Evolutionary conservation across 139 green algal genomes (phyloP).

Genomic region (Edaphochlamys debaryana): DNA sequence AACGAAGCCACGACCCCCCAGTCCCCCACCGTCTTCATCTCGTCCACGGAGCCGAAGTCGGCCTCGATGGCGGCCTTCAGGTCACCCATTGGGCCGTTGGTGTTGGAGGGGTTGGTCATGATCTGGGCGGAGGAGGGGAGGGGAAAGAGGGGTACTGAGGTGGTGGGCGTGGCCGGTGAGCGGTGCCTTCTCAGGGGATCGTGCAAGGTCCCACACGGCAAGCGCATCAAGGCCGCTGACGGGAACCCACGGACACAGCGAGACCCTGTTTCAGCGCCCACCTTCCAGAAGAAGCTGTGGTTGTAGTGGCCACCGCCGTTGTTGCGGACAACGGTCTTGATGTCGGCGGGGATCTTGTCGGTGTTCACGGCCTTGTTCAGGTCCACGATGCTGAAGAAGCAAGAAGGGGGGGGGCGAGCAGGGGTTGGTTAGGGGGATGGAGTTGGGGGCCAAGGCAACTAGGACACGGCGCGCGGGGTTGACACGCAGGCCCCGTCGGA

Average conservation of each 20-base stretch:
- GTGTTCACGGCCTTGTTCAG: conserved; percentile 67
- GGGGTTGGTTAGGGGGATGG: too few species aligned
- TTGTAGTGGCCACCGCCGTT: conserved; percentile 70
- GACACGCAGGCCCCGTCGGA: too few species aligned
- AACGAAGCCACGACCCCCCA: too few species aligned
- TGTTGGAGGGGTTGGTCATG: conserved; percentile 55
- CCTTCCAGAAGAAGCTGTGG: conserved; percentile 72
- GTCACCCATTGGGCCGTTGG: conserved; percentile 44
- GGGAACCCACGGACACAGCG: too few species aligned
- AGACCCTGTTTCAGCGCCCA: too few species aligned
- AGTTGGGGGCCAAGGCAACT: too few species aligned
- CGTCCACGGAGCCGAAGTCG: conserved; percentile 76
- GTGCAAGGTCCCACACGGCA: too few species aligned
- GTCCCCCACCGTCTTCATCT: conserved; percentile 71
- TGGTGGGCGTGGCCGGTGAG: neutral
- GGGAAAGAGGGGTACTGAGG: neutral
- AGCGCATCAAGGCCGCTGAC: too few species aligned
- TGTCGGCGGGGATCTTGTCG: conserved; percentile 63
- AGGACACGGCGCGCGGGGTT: too few species aligned
- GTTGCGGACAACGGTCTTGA: conserved; percentile 76
- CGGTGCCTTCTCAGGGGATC: too few species aligned
- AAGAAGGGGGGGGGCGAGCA: too few species aligned
- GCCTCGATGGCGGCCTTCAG: conserved; percentile 73
- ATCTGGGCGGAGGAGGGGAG: neutral
- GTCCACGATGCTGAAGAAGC: conserved; percentile 67